Evolutionary conservation across 768 basidiomycete genomes (phyloP).

Genomic region (Suillus lakei): DNA sequence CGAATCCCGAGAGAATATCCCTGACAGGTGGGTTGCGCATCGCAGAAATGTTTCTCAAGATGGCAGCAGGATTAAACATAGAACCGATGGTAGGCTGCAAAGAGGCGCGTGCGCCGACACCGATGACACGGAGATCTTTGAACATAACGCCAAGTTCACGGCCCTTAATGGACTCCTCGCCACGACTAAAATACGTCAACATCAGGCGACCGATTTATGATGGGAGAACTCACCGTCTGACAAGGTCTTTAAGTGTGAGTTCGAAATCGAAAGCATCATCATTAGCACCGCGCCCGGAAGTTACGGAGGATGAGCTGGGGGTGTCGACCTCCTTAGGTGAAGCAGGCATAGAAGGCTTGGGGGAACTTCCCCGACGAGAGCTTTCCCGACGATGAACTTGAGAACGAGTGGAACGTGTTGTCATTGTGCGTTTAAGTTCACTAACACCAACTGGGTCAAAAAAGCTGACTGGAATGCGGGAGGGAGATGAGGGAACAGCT

Average conservation of each 20-base stretch:
- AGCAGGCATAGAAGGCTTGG: too few relatives aligned
- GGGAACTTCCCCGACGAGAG: neutral
- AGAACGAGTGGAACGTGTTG: slow-evolving; percentile 5
- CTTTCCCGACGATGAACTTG: neutral
- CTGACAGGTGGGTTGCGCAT: slow-evolving; percentile 65
- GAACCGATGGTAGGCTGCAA: slow-evolving; percentile 66
- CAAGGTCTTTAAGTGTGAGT: slow-evolving; percentile 24
- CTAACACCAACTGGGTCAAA: slow-evolving; percentile 55
- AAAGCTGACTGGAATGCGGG: slow-evolving; percentile 45
- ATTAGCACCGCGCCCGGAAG: neutral
- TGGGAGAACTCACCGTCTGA: slow-evolving; percentile 24
- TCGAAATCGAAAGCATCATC: slow-evolving; percentile 40
- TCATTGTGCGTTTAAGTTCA: slow-evolving; percentile 40
- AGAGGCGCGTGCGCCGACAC: slow-evolving; percentile 58
- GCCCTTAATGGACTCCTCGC: slow-evolving; percentile 50
- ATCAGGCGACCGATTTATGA: neutral
- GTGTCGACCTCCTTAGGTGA: neutral
- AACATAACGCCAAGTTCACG: slow-evolving; percentile 71
- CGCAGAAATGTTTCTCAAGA: slow-evolving; percentile 48
- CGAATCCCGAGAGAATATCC: slow-evolving; percentile 56
- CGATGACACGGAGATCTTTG: slow-evolving; percentile 60
- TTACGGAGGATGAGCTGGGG: neutral
- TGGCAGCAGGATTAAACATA: slow-evolving; percentile 55
- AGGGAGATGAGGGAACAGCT: neutral
- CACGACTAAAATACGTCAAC: slow-evolving; percentile 39